Percentiles rank a stretch among this genome's conserved stretches.
phyloP scores from a whole-genome alignment of 2,329 filamentous ascomycete genomes.

The Kalaharituber pfeilii region DNA sequence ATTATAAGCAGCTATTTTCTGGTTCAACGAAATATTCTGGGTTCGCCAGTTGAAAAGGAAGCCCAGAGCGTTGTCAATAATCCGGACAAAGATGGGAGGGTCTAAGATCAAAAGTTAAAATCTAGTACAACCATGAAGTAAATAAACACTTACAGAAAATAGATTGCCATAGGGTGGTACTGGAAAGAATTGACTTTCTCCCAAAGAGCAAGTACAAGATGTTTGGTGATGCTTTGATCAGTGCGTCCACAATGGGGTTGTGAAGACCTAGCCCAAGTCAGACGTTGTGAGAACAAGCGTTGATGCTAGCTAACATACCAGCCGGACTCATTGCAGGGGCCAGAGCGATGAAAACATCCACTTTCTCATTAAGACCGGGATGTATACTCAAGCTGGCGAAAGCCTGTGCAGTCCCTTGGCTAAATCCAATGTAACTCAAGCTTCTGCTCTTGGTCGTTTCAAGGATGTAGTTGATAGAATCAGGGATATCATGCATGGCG shows the following conservation, averaged over 20 bases:
- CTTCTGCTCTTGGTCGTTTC: conserved; percentile 65
- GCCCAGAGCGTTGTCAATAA: conserved; percentile 63
- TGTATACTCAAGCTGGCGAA: conserved; percentile 89
- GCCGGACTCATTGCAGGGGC: conserved; percentile 94
- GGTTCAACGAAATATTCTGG: conserved; percentile 62
- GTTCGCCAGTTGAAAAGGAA: conserved; percentile 86
- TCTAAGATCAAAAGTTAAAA: conserved; percentile 33
- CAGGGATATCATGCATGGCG: conserved; percentile 90
- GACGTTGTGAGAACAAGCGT: neutral
- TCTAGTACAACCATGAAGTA: neutral
- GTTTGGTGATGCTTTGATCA: conserved; percentile 84
- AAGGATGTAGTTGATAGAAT: conserved; percentile 83
- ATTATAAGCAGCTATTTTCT: conserved; percentile 89
- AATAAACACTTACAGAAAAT: conserved; percentile 37
- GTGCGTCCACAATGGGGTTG: conserved; percentile 77
- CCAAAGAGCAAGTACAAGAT: conserved; percentile 88
- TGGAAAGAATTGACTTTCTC: conserved; percentile 74
- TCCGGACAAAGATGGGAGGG: conserved; percentile 74
- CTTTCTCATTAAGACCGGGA: conserved; percentile 74
- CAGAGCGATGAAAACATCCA: conserved; percentile 90
- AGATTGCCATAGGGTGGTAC: conserved; percentile 92
- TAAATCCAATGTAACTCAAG: conserved; percentile 91
- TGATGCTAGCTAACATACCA: conserved; percentile 28
- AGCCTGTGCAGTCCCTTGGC: conserved; percentile 88
- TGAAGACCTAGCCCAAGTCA: conserved; percentile 38